Base-by-base conservation (phyloP, 2,329 filamentous ascomycete genomes). In the Diaporthe amygdali region DNA sequence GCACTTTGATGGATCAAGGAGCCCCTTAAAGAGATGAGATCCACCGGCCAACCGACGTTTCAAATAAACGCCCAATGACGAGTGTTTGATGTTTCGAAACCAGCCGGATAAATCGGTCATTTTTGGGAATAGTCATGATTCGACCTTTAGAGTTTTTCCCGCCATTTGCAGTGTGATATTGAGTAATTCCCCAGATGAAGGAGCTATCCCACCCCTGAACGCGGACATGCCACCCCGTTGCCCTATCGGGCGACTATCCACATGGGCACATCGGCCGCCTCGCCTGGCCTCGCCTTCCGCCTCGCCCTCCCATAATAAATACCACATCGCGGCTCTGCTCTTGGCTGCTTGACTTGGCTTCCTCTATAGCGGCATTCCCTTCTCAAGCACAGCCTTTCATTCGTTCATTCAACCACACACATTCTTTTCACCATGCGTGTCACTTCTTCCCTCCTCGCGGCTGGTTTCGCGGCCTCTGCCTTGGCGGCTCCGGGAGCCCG, bases 391-490 rank as follows among this genome's bases (percentile, higher is more conserved):
- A 51, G 27, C 22, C 22, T 59, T 49, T 51, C 66, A 41, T 51
- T 59, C 66, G 8, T 49, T 51, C 22, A 32, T 37, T 27, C 30
- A 14, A 51, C 9, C 12, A 37, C 39, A 37, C 25, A 27, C 51
- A 68, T 32, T 59, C 52, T 30, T 54, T 41, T 71, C 71, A 71
- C 59, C 61, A 73, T 73, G 71, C 71, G 71, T 71, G 66, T 71
- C 64, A 71, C 69, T 41, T 68, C 71, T 71, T 71, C 71, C 10
- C 15, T 73, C 55, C 71, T 73, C 71, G 71, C 71, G 69, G 71
- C 71, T 73, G 69, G 69, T 73, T 61, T 73, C 69, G 71, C 71
- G 71, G 71, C 71, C 51, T 66, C 71, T 61, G 69, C 69, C 20
- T 30, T 73, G 7, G 69, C 69, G 51, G 71, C 71, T 52, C 71